Evolutionary conservation across 2,329 filamentous ascomycete genomes (phyloP), one percentile per base, ranked within the genome.

Genomic region (Fusarium poae): DNA sequence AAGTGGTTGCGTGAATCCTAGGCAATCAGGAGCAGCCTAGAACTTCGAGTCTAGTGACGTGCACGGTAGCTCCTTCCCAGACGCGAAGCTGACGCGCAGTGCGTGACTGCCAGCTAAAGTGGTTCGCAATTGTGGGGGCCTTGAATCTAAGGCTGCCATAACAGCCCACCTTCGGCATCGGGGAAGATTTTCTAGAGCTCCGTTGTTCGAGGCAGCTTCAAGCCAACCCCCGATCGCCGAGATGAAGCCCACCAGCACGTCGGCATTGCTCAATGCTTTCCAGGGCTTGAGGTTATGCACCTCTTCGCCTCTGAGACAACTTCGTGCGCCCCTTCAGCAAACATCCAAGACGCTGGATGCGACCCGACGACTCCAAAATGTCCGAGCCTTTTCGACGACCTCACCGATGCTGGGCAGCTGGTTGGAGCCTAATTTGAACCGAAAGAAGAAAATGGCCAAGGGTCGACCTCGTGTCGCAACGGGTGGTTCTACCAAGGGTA

Each of bases 381-480:
- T 79, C 71, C 87, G 91, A 77, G 82, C 87, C 65, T 97, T 97
- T 81, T 93, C 93, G 39, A 91, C 90, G 32, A 92, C 92, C 18
- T 64, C 85, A 75, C 68, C 82, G 69, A 76, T 82, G 77, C 68
- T 85, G 78, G 88, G 87, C 71, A 91, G 88, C 77, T 98, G 94
- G 94, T 91, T 98, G 48, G 87, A 92, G 60, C 95, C 95, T 34
- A 91, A 88, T 74, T 82, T 88, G 67, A 80, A 90, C 74, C 89
- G 92, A 70, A 94, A 93, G 78, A 91, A 89, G 76, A 93, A 92
- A 79, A 97, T 97, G 85, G 94, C 94, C 72, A 97, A 97, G 82
- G 96, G 95, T 39, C 89, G 94, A 3, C 91, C 92, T 50, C 89
- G 93, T 74, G 94, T 98, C 49, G 88, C 92, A 25, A 99, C 94